Base-by-base conservation (phyloP, 345 rosid genomes). In the Psidium guajava region DNA sequence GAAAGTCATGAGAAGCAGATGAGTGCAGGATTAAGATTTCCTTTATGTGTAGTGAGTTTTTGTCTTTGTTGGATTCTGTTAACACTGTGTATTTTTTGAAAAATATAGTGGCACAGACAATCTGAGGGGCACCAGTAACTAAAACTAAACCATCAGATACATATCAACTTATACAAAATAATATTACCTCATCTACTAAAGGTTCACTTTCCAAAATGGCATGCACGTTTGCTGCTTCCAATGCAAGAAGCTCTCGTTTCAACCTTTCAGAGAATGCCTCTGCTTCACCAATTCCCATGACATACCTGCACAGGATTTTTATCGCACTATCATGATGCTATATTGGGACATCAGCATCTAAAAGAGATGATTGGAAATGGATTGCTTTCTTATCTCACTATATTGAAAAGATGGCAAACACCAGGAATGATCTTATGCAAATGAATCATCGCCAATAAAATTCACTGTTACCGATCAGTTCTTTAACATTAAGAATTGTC, bases 181-280 rank as follows among this genome's bases (percentile, higher is more conserved):
- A 56, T 89, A 64, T 44, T 86, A 97, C 99, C 95, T 95, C 97
- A 32, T 96, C 99, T 87, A 97, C 91, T 89, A 97, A 85, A 42
- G 99, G 99, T 91, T 94, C 98, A 90, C 93, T 97, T 92, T 97
- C 99, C 93, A 97, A 89, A 89, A 95, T 95, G 88, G 99, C 99
- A 92, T 97, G 99, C 87, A 97, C 99, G 85, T 97, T 97, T 86
- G 99, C 99, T 24, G 99, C 99, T 93, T 97, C 99, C 85, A 97
- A 91, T 42, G 99, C 99, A 85, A 90, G 98, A 91, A 97, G 97
- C 91, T 97, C 99, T 84, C 99, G 92, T 94, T 93, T 97, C 90
- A 97, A 90, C 89, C 99, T 94, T 91, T 97, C 99, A 85, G 99
- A 97, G 91, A 96, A 97, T 82, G 96, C 99, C 92, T 95, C 99